Evolutionary conservation across 441 rosid species (phyloP), one percentile per base, ranked within the genome.

Genomic region (Gossypium gossypioides): DNA sequence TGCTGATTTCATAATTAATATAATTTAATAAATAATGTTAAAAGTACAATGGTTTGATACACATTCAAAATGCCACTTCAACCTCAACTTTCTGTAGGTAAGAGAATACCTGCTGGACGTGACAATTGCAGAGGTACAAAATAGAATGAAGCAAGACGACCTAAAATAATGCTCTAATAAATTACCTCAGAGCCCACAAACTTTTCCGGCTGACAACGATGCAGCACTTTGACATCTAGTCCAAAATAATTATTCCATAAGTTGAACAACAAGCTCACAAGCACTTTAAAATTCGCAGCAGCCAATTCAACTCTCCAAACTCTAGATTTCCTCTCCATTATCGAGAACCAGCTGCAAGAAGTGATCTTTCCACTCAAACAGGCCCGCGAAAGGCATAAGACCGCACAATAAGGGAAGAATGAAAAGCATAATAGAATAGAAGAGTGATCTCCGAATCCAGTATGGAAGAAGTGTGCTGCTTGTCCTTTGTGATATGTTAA

Each of bases 311-410:
- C 24, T 15, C 65, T 58, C 9, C 40, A 15, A 60, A 29, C 44
- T 60, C 65, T 59, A 27, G 64, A 15, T 29, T 29, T 19, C 65
- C 2, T 29, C 65, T 27, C 40, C 65, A 6, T 60, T 22, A 88
- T 68, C 79, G 82, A 46, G n/a, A n/a, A 78, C 51, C 32, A 84
- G 73, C 29, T 18, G 63, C 3, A n/a, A 58, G 64, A 93, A 81
- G 74, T 92, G 89, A 67, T 86, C 81, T 76, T 69, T 84, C 99
- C 99, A 95, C 72, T 91, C 95, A 7, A 77, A 75, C 1, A 74
- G 77, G 69, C 87, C 62, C 0, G 92, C 97, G 61, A 91, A 95
- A 15, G 99, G 98, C 76, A 84, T 73, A 0, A 93, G 83, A 48
- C 97, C 97, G 9, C 91, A 92, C 12, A 83, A 71, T 50, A 81